These are phyloP conservation scores for Saccharomyces mikatae DNA, from an alignment of 805 yeast genomes.

Conservation along the genomic window DNA sequence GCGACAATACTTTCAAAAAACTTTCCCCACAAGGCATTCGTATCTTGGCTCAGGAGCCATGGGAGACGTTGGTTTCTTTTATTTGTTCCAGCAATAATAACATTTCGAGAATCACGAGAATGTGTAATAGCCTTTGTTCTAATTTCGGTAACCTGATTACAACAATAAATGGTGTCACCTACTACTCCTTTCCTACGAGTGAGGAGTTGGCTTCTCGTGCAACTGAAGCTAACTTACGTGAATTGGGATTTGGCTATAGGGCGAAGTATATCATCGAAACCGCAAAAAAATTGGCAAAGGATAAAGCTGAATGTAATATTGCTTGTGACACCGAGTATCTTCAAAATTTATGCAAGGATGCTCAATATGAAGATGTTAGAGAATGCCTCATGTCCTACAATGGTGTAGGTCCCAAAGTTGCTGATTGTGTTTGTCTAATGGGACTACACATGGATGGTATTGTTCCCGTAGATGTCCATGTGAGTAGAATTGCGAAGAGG, in stretches of 20 bases:
- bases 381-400: constrained; percentile 48
- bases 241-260: constrained; percentile 73
- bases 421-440: constrained; percentile 94
- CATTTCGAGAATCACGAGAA: constrained; percentile 82
- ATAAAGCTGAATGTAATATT: constrained; percentile 14
- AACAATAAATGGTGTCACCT: constrained; percentile 43
- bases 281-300: constrained; percentile 44
- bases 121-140: constrained; percentile 74
- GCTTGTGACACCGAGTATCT: constrained; percentile 30
- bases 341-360: constrained; percentile 31
- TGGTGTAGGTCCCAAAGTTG: constrained; percentile 97
- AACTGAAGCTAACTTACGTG: constrained; percentile 40
- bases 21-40: constrained; percentile 55
- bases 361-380: constrained; percentile 34
- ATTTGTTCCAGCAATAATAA: constrained; percentile 96
- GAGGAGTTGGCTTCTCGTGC: constrained; percentile 35
- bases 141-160: constrained; percentile 61
- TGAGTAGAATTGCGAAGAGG: constrained; percentile 77
- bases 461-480: constrained; percentile 95
- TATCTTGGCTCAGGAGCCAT: constrained; percentile 87
- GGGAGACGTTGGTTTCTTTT: constrained; percentile 88
- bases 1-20: constrained; percentile 43
- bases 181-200: constrained; percentile 72
- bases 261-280: constrained; percentile 83
- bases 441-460: constrained; percentile 52